Evolutionary conservation across 495 filamentous ascomycete species (phyloP).

Genomic region (Aspergillus nidulans): DNA sequence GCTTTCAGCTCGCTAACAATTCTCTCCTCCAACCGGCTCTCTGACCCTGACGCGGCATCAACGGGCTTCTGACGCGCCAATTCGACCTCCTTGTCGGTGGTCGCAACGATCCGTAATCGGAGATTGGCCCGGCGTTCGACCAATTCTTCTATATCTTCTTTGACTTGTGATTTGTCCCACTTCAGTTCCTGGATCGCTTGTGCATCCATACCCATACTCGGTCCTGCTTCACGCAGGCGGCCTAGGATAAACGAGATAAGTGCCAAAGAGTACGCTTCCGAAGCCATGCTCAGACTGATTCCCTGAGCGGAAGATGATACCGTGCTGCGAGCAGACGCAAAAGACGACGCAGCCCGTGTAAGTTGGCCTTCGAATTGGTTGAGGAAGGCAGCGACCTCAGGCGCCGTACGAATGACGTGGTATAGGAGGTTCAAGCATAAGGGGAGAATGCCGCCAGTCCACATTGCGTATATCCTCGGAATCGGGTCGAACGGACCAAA

Average conservation of each 20-base stretch:
- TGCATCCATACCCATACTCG: slow-evolving; percentile 53
- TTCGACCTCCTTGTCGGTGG: slow-evolving; percentile 63
- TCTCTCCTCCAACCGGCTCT: slow-evolving; percentile 69
- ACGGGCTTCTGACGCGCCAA: slow-evolving; percentile 51
- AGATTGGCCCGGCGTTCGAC: slow-evolving; percentile 57
- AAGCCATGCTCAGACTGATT: slow-evolving; percentile 65
- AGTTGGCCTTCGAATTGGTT: slow-evolving; percentile 79
- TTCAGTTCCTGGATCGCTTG: slow-evolving; percentile 59
- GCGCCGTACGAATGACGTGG: slow-evolving; percentile 71
- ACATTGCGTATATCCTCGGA: slow-evolving; percentile 67
- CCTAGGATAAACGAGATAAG: slow-evolving; percentile 65
- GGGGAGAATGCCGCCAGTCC: slow-evolving; percentile 82
- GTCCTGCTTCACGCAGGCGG: slow-evolving; percentile 54
- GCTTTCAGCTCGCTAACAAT: slow-evolving; percentile 58
- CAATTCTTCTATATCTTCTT: slow-evolving; percentile 77
- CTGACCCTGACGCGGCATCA: slow-evolving; percentile 29
- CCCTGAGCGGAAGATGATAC: slow-evolving; percentile 31
- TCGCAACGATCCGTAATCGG: slow-evolving; percentile 65
- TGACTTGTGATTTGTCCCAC: slow-evolving; percentile 65
- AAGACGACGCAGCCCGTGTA: slow-evolving; percentile 53
- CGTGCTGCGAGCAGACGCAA: slow-evolving; percentile 45
- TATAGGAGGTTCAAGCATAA: slow-evolving; percentile 85
- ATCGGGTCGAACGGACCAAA: slow-evolving; percentile 65
- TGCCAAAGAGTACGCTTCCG: slow-evolving; percentile 72
- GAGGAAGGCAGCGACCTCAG: slow-evolving; percentile 80